Evolutionary conservation across 2,329 filamentous ascomycete genomes (phyloP).

Genomic region (Exophiala sideris): DNA sequence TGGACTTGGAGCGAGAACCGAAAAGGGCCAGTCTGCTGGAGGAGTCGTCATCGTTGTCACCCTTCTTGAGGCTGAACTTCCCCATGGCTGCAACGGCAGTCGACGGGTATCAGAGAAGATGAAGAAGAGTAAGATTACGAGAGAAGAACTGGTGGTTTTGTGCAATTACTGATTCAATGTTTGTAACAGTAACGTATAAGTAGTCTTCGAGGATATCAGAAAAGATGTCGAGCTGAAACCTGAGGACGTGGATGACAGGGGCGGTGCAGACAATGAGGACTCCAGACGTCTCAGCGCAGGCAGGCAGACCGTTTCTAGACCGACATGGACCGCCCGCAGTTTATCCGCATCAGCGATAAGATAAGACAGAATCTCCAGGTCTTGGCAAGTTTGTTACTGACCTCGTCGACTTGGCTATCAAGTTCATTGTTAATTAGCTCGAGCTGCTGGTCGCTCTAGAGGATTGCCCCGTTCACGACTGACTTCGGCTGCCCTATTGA

Average conservation of each 20-base stretch:
- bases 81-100: constrained; percentile 32
- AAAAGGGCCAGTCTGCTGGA: constrained; percentile 57
- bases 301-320: background rate
- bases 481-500: background rate
- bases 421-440: background rate
- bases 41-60: constrained; percentile 48
- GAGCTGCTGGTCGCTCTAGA: background rate
- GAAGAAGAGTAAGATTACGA: background rate
- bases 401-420: background rate
- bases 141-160: background rate
- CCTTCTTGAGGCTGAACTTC: constrained; percentile 51
- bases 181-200: too few relatives aligned
- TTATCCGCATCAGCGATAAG: too few relatives aligned
- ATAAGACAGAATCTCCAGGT: background rate
- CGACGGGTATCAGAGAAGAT: background rate
- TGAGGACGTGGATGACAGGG: constrained; percentile 15
- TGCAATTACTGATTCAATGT: too few relatives aligned
- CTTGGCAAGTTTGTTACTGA: constrained; percentile 13
- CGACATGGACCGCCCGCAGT: background rate
- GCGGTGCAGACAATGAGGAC: constrained; percentile 6
- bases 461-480: too few relatives aligned
- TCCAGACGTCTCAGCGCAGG: background rate
- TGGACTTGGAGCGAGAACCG: constrained; percentile 54
- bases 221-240: constrained; percentile 23
- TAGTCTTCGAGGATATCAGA: constrained; percentile 1